Percentiles rank a stretch among this genome's conserved stretches.
phyloP scores from a whole-genome alignment of 192 early-diverging fungal genomes.

The Coemansia sp. region DNA sequence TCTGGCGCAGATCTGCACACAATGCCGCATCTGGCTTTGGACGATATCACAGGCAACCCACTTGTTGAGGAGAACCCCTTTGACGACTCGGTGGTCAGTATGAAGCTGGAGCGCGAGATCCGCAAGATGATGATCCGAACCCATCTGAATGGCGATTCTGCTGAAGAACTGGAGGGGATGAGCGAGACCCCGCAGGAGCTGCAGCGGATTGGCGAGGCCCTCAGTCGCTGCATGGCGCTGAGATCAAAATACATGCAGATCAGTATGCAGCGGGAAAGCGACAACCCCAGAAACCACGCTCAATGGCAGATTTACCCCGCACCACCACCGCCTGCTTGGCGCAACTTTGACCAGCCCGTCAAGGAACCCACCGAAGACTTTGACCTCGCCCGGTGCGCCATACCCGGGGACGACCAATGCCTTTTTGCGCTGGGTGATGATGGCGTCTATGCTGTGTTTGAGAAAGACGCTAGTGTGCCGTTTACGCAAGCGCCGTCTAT shows the following conservation, averaged over 20 bases:
- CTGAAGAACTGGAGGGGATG: slow-evolving; percentile 27
- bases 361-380: neutral
- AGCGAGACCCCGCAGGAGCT: slow-evolving; percentile 34
- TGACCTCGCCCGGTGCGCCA: neutral
- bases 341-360: slow-evolving; percentile 36
- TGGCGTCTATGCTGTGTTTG: slow-evolving; percentile 66
- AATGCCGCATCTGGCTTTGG: slow-evolving; percentile 32
- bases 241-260: slow-evolving; percentile 82
- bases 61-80: neutral
- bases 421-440: slow-evolving; percentile 55
- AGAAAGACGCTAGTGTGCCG: slow-evolving; percentile 14
- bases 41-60: neutral
- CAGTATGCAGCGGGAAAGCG: slow-evolving; percentile 67
- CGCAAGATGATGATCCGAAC: slow-evolving; percentile 43
- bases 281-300: slow-evolving; percentile 79
- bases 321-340: slow-evolving; percentile 75
- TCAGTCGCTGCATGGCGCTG: slow-evolving; percentile 73
- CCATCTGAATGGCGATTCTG: slow-evolving; percentile 10
- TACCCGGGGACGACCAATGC: slow-evolving; percentile 7
- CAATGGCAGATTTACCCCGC: slow-evolving; percentile 86
- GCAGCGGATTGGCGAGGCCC: slow-evolving; percentile 27
- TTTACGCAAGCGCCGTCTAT: slow-evolving; percentile 63
- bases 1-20: neutral
- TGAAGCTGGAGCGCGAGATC: slow-evolving; percentile 39
- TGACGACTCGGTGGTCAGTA: slow-evolving; percentile 30